Percentiles rank a stretch among this genome's conserved stretches.
These are phyloP conservation scores for Apiotrichum mycotoxinovorans DNA, from an alignment of 1,284 basidiomycete genomes.

Conservation along the genomic window DNA sequence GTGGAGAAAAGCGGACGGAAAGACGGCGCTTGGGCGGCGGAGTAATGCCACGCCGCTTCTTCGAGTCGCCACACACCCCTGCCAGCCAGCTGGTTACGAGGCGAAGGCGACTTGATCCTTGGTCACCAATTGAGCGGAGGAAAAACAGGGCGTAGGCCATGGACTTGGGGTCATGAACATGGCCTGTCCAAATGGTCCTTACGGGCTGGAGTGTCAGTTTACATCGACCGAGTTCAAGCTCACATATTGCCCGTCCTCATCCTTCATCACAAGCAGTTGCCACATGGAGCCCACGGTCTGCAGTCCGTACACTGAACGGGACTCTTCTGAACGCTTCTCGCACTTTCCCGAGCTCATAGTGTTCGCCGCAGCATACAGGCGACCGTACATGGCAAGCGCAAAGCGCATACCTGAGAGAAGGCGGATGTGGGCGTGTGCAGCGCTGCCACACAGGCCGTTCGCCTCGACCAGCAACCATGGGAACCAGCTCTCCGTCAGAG, in stretches of 20 bases:
- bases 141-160: slow-evolving; percentile 4
- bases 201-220: slow-evolving; percentile 5
- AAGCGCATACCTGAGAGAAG: slow-evolving; percentile 10
- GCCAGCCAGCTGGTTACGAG: too few species aligned
- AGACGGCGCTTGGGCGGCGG: too few species aligned
- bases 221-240: background rate
- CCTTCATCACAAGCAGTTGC: slow-evolving; percentile 7
- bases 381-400: slow-evolving; percentile 5
- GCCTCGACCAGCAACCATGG: slow-evolving; percentile 14
- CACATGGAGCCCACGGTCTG: slow-evolving; percentile 6
- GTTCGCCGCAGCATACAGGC: background rate
- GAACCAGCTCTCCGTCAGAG: slow-evolving; percentile 9
- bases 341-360: background rate
- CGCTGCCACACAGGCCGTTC: background rate
- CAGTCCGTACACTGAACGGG: slow-evolving; percentile 2
- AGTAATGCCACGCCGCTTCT: too few species aligned
- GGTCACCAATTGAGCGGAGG: slow-evolving; percentile 7
- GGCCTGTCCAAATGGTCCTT: slow-evolving; percentile 7
- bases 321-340: background rate
- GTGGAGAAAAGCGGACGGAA: too few species aligned
- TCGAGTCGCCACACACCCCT: too few species aligned
- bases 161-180: slow-evolving; percentile 1
- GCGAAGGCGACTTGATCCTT: background rate
- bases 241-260: slow-evolving; percentile 6
- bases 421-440: background rate